A percentile compares a stretch with the other conserved stretches of the same genome.
These are phyloP conservation scores for Solanum bukasovii DNA, from an alignment of 257 asterid genomes.

Conservation along the genomic window DNA sequence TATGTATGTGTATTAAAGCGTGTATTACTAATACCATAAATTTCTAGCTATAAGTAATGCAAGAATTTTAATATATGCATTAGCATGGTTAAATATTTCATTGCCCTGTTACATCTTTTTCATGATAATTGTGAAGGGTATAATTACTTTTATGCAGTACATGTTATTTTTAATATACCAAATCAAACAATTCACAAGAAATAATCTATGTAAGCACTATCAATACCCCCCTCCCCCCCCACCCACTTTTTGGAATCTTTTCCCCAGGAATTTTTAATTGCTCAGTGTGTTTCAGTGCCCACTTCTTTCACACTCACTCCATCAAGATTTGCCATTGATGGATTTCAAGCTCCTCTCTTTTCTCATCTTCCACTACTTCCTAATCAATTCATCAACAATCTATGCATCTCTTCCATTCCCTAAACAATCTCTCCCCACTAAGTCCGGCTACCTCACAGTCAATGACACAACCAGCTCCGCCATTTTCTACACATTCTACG, in stretches of 20 bases:
- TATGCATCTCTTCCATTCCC: constrained; percentile 27
- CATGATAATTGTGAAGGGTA: no score
- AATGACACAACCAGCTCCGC: constrained; percentile 59
- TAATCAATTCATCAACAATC: constrained; percentile 9
- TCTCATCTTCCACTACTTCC: constrained; percentile 24
- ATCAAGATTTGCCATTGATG: background rate
- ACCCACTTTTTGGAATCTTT: background rate
- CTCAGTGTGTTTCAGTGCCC: background rate
- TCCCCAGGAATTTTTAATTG: background rate
- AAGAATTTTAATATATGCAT: no score
- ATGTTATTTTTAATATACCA: no score
- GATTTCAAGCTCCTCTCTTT: constrained; percentile 21
- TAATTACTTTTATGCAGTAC: no score
- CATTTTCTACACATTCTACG: constrained; percentile 71
- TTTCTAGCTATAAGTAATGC: no score
- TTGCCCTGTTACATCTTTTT: no score
- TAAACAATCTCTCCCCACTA: constrained; percentile 55
- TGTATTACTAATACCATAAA: background rate
- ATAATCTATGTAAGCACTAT: no score
- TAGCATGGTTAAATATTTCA: no score
- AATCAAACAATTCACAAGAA: no score
- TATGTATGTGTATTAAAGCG: background rate
- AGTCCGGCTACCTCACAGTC: constrained; percentile 63
- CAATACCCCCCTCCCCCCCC: no score
- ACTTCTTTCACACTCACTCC: background rate